Conservation (phyloP, 768 basidiomycete species). For the Xanthoconium purpureum region DNA sequence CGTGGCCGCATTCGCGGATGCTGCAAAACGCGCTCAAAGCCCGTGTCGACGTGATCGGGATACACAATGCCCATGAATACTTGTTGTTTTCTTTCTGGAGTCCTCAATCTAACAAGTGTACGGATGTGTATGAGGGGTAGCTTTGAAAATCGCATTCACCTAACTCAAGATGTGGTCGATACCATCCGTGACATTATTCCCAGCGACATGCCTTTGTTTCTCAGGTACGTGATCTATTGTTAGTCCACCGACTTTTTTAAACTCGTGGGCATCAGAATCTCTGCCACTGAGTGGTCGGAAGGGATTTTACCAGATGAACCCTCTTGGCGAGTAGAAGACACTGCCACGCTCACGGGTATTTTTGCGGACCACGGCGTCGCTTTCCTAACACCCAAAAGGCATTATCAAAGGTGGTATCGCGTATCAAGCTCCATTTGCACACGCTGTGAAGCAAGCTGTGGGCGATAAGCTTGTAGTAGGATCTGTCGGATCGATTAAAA, state of each 20-base stretch:
- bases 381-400: constrained; percentile 50
- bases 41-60: constrained; percentile 59
- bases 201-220: constrained; percentile 63
- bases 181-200: constrained; percentile 61
- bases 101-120: constrained; percentile 59
- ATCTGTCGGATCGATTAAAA: constrained; percentile 27
- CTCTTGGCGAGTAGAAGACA: constrained; percentile 70
- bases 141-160: constrained; percentile 64
- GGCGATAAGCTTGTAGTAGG: constrained; percentile 39
- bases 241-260: background rate
- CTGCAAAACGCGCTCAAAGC: constrained; percentile 49
- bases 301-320: constrained; percentile 53
- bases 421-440: constrained; percentile 58
- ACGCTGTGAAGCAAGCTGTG: constrained; percentile 47
- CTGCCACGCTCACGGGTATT: constrained; percentile 54
- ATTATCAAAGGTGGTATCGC: constrained; percentile 22
- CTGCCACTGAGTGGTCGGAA: constrained; percentile 74
- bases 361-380: constrained; percentile 68
- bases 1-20: constrained; percentile 52
- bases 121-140: constrained; percentile 69
- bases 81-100: constrained; percentile 55
- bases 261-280: constrained; percentile 38
- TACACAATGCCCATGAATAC: constrained; percentile 67
- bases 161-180: constrained; percentile 62
- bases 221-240: constrained; percentile 44